Base-by-base conservation (phyloP, 2,329 filamentous ascomycete species). In the Aspergillus pseudoterreus region DNA sequence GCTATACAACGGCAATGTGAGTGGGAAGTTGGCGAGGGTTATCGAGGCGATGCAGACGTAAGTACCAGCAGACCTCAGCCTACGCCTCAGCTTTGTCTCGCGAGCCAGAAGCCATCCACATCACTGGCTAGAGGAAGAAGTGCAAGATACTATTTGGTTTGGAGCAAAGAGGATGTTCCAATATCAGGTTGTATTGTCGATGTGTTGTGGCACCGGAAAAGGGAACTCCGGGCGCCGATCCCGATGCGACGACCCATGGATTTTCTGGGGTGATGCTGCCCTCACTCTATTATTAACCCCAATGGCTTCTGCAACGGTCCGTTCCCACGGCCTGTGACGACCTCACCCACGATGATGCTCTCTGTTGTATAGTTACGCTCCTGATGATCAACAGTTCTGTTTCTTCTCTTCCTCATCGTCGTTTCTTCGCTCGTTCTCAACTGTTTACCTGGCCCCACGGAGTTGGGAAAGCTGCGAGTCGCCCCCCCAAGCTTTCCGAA, bases 401-500 rank as follows among this genome's bases (percentile, higher is more conserved):
- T 38, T 38, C 15, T 6, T 44, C 14, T 11, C 17, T 22, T 44
- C 22, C 9, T 12, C 8, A 44, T 36, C 46, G 12, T 32, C 32
- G 22, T 22, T 41, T 38, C 15, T 15, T 41, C 36, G 8, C 14
- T 30, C 12, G 12, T n/a, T 39, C 21, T 32, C 39, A 51, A 44
- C 48, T 15, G 30, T 38, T 41, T 44, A 33, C 39, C 27, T 43
- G 49, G 49, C 50, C 51, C 57, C 53, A 50, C 53, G 47, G 45
- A 47, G 35, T 41, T 46, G 47, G 52, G 49, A 49, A 50, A 45
- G 39, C 39, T 42, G 39, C 43, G 52, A 39, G 49, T 53, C 45
- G 52, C 41, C 52, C 46, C 48, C 47, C 21, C 46, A 46, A 55
- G 47, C 49, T 51, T 46, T 41, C 38, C 35, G 43, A 53, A 39